Base-by-base conservation (phyloP, 106 monocot species). In the Acanthochlamys bracteata region DNA sequence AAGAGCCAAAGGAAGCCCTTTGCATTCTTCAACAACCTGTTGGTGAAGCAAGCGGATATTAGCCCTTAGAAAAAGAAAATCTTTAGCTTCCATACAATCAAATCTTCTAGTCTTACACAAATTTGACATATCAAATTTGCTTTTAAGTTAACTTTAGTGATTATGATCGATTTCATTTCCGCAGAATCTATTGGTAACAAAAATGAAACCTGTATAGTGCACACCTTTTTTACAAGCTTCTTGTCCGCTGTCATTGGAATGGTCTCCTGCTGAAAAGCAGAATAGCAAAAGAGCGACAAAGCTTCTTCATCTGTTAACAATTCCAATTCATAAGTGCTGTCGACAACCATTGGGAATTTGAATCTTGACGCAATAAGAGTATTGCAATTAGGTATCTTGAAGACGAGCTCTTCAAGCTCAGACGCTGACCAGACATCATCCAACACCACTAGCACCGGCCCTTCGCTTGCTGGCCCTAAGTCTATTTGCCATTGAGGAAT, bases 1-100 rank as follows among this genome's bases (percentile, higher is more conserved):
- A 7, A 84, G 66, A n/a, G 84, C 84, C 20, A 84, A 40, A 67
- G 84, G 84, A 69, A 80, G 84, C 49, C 84, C 84, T 70, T 77
- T 84, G 70, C 84, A 84, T 53, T 84, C 80, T 45, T 56, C 73
- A 52, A 80, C 73, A 53, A 84, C 84, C 83, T 83, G 51, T 58
- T 59, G n/a, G 53, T 45, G 13, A 45, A 45, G 25, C 21, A 23
- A 58, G 0, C 13, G 6, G 0, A 0, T 21, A 58, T 23, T 23
- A 58, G 13, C 24, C 24, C 4, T 57, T 24, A 20, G 3, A 57
- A 57, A 57, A 23, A 22, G 21, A 57, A 57, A 57, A 57, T 9
- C 16, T 4, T 4, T 53, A 53, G 19, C 20, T 53, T 20, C 16
- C 1, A 53, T 3, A 54, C 22, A 21, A 54, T 21, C 54, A 54